Evolutionary conservation across 2,329 filamentous ascomycete species (phyloP), one percentile per base, ranked within the genome.

Genomic region (Trichoderma sp.): DNA sequence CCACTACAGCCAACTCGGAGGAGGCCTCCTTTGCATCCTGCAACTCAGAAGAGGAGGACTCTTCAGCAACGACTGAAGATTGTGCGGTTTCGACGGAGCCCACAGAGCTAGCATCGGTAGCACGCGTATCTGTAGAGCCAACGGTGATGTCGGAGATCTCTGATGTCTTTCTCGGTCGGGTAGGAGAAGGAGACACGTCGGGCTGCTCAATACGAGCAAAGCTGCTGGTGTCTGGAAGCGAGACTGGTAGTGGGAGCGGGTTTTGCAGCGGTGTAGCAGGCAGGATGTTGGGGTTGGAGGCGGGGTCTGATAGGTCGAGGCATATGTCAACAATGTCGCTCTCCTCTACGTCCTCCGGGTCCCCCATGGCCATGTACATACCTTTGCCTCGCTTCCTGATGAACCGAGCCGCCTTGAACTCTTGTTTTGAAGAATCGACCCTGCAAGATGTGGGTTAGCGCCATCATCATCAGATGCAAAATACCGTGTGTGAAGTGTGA

Each of bases 381-480:
- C 71, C 71, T 72, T 70, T 66, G 53, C 71, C 65, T 70, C 71
- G 64, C 65, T 56, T 72, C 34, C 51, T 34, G 34, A 72, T 72
- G 51, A 72, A 72, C n/a, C 60, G 58, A 43, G 65, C 64, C 24
- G 71, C 71, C 65, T 72, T 72, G 51, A 72, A 72, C 34, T 70
- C 71, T 21, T 34, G 26, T 24, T 61, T 67, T 30, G 65, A 34
- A 4, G 65, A 64, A 36, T 53, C 53, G 32, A 56, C 34, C 36
- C 71, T 72, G 36, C 12, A 53, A 64, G 34, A 34, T 6, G 64
- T 24, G 32, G 15, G 57, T 72, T 56, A 71, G 60, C 51, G 39
- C 24, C 56, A 43, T 28, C 30, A 43, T 36, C 65, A 57, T 30
- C 53, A 6, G 21, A 14, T 53, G n/a, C 7, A 12, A 34, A 4